Conservation (phyloP, 2,329 filamentous ascomycete species). For the Cladophialophora immunda region DNA sequence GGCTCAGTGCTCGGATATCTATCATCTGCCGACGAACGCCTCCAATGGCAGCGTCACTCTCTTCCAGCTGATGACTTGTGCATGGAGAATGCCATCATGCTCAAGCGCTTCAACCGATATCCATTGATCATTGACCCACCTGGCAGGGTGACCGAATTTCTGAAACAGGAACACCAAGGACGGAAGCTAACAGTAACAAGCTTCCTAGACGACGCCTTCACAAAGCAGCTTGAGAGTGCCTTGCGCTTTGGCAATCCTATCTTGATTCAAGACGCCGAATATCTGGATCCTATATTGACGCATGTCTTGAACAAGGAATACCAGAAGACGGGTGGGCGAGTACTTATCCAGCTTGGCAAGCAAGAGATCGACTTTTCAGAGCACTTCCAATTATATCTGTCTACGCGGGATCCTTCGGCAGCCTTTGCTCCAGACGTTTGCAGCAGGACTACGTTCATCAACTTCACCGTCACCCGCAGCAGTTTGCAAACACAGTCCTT, state of each 20-base stretch:
- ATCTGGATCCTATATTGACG: slow-evolving; percentile 95
- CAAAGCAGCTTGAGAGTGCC: slow-evolving; percentile 96
- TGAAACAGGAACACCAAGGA: slow-evolving; percentile 93
- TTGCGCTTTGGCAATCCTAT: slow-evolving; percentile 98
- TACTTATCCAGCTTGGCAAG: slow-evolving; percentile 96
- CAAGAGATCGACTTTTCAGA: slow-evolving; percentile 99
- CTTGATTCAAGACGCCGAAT: slow-evolving; percentile 96
- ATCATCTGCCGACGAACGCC: slow-evolving; percentile 92
- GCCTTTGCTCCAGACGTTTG: slow-evolving; percentile 96
- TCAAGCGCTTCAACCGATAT: slow-evolving; percentile 98
- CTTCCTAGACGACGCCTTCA: slow-evolving; percentile 97
- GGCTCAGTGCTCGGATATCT: slow-evolving; percentile 97
- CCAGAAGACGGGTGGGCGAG: slow-evolving; percentile 96
- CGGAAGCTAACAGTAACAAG: slow-evolving; percentile 94
- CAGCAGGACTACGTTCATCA: slow-evolving; percentile 98
- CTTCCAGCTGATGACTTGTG: slow-evolving; percentile 96
- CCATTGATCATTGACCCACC: slow-evolving; percentile 98
- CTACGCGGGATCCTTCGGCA: slow-evolving; percentile 93
- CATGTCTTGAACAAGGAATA: slow-evolving; percentile 99
- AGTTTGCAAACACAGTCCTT: slow-evolving; percentile 97
- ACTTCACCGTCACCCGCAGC: slow-evolving; percentile 98
- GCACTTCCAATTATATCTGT: slow-evolving; percentile 92
- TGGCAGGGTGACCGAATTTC: slow-evolving; percentile 90
- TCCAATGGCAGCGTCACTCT: slow-evolving; percentile 93
- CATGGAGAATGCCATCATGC: slow-evolving; percentile 96